Evolutionary conservation across 2,329 filamentous ascomycete species (phyloP).

Genomic region (Pseudonectria buxi): DNA sequence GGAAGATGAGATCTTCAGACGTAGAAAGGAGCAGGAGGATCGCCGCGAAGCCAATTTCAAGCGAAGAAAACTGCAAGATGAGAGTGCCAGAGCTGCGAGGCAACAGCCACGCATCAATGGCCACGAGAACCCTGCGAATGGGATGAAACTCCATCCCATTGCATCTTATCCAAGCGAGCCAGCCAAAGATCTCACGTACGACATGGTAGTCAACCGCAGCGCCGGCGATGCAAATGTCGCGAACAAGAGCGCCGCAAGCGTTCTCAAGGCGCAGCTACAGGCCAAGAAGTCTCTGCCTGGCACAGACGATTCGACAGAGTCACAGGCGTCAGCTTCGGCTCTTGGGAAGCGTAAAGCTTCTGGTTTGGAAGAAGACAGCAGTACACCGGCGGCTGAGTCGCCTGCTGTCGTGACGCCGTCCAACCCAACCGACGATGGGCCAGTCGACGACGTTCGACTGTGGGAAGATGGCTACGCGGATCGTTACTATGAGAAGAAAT

Average conservation of each 20-base stretch:
- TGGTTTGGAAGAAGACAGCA: slow-evolving; percentile 54
- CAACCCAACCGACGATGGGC: slow-evolving; percentile 51
- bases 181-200: slow-evolving; percentile 65
- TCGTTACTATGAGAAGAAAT: slow-evolving; percentile 96
- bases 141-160: slow-evolving; percentile 32
- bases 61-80: slow-evolving; percentile 66
- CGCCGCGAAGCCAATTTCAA: slow-evolving; percentile 73
- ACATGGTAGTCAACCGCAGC: slow-evolving; percentile 75
- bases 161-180: slow-evolving; percentile 47
- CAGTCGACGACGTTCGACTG: slow-evolving; percentile 74
- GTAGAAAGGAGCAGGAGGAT: slow-evolving; percentile 80
- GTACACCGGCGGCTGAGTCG: slow-evolving; percentile 55
- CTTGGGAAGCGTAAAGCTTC: slow-evolving; percentile 74
- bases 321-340: slow-evolving; percentile 39
- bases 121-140: slow-evolving; percentile 28
- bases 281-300: slow-evolving; percentile 21
- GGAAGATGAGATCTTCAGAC: slow-evolving; percentile 87
- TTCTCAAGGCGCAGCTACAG: slow-evolving; percentile 74
- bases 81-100: slow-evolving; percentile 29
- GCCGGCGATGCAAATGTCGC: slow-evolving; percentile 66
- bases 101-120: slow-evolving; percentile 22
- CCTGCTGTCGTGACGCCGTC: slow-evolving; percentile 39
- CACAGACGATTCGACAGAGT: slow-evolving; percentile 14
- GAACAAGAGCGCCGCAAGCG: slow-evolving; percentile 91
- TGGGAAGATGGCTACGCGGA: slow-evolving; percentile 97